These are phyloP conservation scores for Torulaspora quercuum DNA, from an alignment of 805 yeast genomes.

Conservation along the genomic window DNA sequence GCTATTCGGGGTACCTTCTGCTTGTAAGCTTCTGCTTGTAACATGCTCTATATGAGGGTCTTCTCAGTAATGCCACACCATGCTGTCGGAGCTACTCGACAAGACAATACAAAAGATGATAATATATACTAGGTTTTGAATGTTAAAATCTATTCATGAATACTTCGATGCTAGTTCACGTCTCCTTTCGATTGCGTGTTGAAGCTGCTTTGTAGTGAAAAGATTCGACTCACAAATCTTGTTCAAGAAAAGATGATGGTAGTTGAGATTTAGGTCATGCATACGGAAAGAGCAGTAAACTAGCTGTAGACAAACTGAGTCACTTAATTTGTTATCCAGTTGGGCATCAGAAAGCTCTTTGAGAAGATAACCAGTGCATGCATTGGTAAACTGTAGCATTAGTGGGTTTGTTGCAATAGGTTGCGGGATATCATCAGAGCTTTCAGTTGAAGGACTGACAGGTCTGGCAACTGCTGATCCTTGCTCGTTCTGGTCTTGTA, in stretches of 20 bases:
- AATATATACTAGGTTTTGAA: no score
- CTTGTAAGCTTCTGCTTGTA: no score
- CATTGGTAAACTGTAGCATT: constrained; percentile 37
- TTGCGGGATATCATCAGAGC: no score
- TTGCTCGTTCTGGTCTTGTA: constrained; percentile 1
- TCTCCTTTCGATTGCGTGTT: constrained; percentile 32
- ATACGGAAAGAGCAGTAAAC: constrained; percentile 87
- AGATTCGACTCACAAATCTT: constrained; percentile 26
- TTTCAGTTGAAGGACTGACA: no score
- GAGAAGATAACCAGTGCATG: constrained; percentile 33
- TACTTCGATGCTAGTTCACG: constrained; percentile 34
- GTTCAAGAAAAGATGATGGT: constrained; percentile 33
- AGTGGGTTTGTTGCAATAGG: constrained; percentile 28
- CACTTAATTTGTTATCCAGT: constrained; percentile 43
- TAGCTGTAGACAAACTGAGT: constrained; percentile 74
- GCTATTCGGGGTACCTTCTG: no score
- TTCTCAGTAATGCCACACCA: no score
- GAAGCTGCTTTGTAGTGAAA: constrained; percentile 25
- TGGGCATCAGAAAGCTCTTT: constrained; percentile 25
- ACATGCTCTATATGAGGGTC: no score
- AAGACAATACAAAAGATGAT: no score
- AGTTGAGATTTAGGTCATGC: constrained; percentile 40
- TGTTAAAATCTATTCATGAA: constrained; percentile 7
- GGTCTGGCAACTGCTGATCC: no score
- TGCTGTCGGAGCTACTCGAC: no score